phyloP scores from a whole-genome alignment of 768 basidiomycete genomes.

The Suillus bovinus region DNA sequence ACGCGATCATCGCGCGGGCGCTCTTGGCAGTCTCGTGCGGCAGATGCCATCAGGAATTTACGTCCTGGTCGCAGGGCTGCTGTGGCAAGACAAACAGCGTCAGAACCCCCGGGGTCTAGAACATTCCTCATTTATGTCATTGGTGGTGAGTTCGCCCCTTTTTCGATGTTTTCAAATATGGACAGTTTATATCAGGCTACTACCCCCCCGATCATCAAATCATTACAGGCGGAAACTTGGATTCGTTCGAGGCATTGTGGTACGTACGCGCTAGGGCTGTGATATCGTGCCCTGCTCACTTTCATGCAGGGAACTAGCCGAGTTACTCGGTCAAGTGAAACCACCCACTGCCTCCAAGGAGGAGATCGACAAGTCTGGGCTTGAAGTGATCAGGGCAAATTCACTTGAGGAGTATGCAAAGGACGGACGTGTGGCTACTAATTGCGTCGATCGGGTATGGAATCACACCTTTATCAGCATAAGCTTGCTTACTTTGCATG shows the following conservation, averaged over 20 bases:
- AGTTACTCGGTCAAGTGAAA: slow-evolving; percentile 79
- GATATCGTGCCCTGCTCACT: neutral
- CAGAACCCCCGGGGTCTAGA: slow-evolving; percentile 42
- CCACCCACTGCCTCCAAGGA: slow-evolving; percentile 80
- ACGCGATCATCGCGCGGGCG: slow-evolving; percentile 34
- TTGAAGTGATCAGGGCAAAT: slow-evolving; percentile 68
- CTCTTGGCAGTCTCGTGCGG: slow-evolving; percentile 63
- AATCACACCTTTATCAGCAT: neutral
- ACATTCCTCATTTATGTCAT: slow-evolving; percentile 93
- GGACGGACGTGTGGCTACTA: slow-evolving; percentile 67
- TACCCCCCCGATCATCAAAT: slow-evolving; percentile 91
- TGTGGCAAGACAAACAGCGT: slow-evolving; percentile 22
- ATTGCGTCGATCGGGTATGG: slow-evolving; percentile 78
- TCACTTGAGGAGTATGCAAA: slow-evolving; percentile 53
- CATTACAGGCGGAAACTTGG: slow-evolving; percentile 75
- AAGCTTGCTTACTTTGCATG: slow-evolving; percentile 4
- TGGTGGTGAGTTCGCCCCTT: slow-evolving; percentile 51
- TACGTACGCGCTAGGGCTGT: slow-evolving; percentile 37
- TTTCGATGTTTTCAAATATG: slow-evolving; percentile 10
- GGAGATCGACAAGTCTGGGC: slow-evolving; percentile 82
- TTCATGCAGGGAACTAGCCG: slow-evolving; percentile 69
- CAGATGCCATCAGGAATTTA: slow-evolving; percentile 59
- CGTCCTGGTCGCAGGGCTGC: slow-evolving; percentile 37
- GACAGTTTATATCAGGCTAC: slow-evolving; percentile 50
- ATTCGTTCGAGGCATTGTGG: slow-evolving; percentile 81